Base-by-base conservation (phyloP, 202 grass and related monocot genomes). In the Tripidium arundinaceum region DNA sequence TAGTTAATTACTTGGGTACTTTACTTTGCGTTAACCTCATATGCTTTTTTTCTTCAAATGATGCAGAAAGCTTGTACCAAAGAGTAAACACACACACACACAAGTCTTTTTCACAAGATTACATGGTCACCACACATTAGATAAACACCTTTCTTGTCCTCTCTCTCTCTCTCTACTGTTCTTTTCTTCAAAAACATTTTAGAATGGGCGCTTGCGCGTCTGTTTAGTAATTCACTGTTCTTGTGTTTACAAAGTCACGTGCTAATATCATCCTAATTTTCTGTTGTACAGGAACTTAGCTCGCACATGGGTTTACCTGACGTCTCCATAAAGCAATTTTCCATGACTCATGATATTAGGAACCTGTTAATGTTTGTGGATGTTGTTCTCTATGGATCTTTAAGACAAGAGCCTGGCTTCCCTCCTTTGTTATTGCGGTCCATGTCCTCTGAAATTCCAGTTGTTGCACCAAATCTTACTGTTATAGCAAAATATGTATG, bases 381-480 rank as follows among this genome's bases (percentile, higher is more conserved):
- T 83, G 77, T 88, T 81, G 92, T 96, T 85, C 86, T 99, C 15
- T 93, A 99, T 36, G 90, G 88, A 60, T 93, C 90, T 68, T 96
- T 93, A 75, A 83, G 85, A 75, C 83, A 90, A 41, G 96, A 99
- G 80, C 90, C 89, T 84, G 83, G 39, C 77, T 99, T 99, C 78
- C 96, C 96, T 79, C 88, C 96, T 72, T 78, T 93, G 37, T 88
- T 99, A 68, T 60, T 88, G 77, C 87, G 54, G 55, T 90, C 96
- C 54, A 99, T 99, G 92, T 86, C 96, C 66, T 93, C 87, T 81
- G 96, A 85, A 84, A 82, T 93, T 90, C 96, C 92, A 24, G 84
- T 95, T 64, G 87, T 93, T 52, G 89, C 71, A 36, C 92, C 96
- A 46, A 95, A 96, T 86, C 83, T 99, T 65, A 96, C 88, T 88